These are phyloP conservation scores for Dittrichia graveolens DNA, from an alignment of 129 eudicot genomes.

Conservation along the genomic window DNA sequence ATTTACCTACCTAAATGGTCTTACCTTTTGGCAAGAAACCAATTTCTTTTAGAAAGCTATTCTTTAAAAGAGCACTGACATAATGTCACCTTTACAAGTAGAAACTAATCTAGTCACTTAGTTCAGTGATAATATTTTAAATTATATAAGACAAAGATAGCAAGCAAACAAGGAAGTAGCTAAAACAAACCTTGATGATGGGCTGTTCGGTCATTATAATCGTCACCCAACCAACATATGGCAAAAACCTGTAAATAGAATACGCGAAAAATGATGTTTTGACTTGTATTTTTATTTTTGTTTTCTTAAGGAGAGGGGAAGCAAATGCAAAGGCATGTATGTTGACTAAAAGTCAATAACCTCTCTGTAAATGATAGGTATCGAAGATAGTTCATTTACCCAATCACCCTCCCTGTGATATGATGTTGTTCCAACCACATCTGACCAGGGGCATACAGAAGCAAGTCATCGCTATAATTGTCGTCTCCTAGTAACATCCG, in stretches of 20 bases:
- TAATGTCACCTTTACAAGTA: background rate
- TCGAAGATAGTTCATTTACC: slow-evolving; percentile 19
- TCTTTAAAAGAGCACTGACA: background rate
- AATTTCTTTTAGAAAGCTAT: too few species aligned
- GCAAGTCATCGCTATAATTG: slow-evolving; percentile 23
- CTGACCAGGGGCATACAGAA: slow-evolving; percentile 24
- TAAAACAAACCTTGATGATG: slow-evolving; percentile 24
- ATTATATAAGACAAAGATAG: background rate
- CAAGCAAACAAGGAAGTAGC: background rate
- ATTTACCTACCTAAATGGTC: too few species aligned
- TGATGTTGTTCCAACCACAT: slow-evolving; percentile 25
- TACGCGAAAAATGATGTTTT: background rate
- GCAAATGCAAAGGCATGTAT: slow-evolving; percentile 12
- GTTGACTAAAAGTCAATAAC: slow-evolving; percentile 13
- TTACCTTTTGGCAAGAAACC: too few species aligned
- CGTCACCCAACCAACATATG: slow-evolving; percentile 29
- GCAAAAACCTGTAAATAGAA: slow-evolving; percentile 19
- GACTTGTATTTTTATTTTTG: background rate
- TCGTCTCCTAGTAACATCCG: slow-evolving; percentile 24
- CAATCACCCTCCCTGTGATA: slow-evolving; percentile 24
- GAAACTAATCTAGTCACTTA: background rate
- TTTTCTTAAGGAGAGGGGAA: background rate
- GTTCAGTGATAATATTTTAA: background rate
- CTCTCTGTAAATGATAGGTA: background rate
- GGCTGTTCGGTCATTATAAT: slow-evolving; percentile 25